Conservation (phyloP, 108 stramenopile species). For the Nitzschia sp. region DNA sequence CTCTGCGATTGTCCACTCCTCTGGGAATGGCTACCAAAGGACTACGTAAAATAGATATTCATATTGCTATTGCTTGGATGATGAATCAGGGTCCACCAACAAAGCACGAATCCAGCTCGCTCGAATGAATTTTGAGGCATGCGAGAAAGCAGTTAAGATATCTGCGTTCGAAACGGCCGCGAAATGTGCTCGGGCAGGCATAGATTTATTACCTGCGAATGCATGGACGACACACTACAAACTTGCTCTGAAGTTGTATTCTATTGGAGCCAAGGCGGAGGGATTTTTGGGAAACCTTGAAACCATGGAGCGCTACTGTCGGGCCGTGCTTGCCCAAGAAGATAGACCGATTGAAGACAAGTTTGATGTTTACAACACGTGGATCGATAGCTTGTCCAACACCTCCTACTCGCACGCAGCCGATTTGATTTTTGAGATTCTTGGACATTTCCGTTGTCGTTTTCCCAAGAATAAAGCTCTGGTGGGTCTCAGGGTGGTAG, state of each 20-base stretch:
- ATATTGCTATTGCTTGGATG: too few species aligned
- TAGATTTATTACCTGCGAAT: slow-evolving; percentile 3
- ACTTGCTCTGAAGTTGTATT: slow-evolving; percentile 19
- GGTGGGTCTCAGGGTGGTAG: background rate
- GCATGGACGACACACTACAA: slow-evolving; percentile 13
- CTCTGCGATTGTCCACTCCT: too few species aligned
- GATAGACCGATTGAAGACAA: slow-evolving; percentile 16
- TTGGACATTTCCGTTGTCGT: slow-evolving; percentile 1
- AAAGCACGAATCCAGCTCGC: too few species aligned
- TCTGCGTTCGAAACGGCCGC: slow-evolving; percentile 35
- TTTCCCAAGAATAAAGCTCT: slow-evolving; percentile 15
- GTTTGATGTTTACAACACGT: slow-evolving; percentile 6
- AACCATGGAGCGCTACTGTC: background rate
- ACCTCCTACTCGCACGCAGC: slow-evolving; percentile 1
- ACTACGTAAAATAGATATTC: too few species aligned
- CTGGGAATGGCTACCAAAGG: too few species aligned
- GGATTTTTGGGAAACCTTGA: slow-evolving; percentile 18
- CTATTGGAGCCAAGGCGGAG: slow-evolving; percentile 23
- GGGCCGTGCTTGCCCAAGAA: slow-evolving; percentile 7
- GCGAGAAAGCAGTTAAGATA: slow-evolving; percentile 10
- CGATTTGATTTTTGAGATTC: background rate
- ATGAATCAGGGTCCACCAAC: too few species aligned
- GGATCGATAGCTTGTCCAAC: background rate
- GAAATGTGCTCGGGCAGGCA: slow-evolving; percentile 21
- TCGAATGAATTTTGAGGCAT: slow-evolving; percentile 30